phyloP scores from a whole-genome alignment of 2,329 filamentous ascomycete species.

The Pseudogymnoascus sp. region DNA sequence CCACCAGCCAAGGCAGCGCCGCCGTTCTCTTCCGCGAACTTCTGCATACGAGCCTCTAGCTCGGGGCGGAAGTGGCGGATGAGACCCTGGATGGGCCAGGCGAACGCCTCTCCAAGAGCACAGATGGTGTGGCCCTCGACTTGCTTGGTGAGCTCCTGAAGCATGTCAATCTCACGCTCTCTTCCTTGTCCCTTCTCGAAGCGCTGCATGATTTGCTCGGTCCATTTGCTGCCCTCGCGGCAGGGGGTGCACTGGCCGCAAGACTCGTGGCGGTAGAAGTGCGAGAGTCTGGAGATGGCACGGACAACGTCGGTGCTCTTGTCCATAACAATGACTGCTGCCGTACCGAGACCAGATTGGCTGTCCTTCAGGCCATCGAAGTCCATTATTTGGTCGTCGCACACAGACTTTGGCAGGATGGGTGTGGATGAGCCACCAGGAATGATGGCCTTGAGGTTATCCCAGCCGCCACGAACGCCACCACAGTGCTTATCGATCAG shows the following conservation, averaged over 20 bases:
- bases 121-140: constrained; percentile 99
- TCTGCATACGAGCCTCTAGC: constrained; percentile 82
- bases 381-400: constrained; percentile 97
- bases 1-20: constrained; percentile 77
- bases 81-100: constrained; percentile 95
- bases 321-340: constrained; percentile 98
- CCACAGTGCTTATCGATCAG: constrained; percentile 98
- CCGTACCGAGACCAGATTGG: constrained; percentile 93
- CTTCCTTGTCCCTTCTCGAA: constrained; percentile 88
- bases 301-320: constrained; percentile 95
- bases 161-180: constrained; percentile 95
- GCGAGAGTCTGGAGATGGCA: constrained; percentile 83
- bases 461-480: constrained; percentile 93
- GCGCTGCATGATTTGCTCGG: constrained; percentile 95
- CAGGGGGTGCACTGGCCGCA: constrained; percentile 99
- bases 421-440: constrained; percentile 95
- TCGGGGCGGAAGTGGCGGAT: constrained; percentile 98
- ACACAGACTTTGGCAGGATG: constrained; percentile 81
- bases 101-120: constrained; percentile 92
- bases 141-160: constrained; percentile 98
- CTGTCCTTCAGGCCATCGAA: constrained; percentile 97
- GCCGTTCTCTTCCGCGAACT: constrained; percentile 66
- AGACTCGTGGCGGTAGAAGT: constrained; percentile 97
- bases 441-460: constrained; percentile 92
- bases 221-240: constrained; percentile 98